Base-by-base conservation (phyloP, 2,329 filamentous ascomycete genomes). In the Paecilomyces variotii region DNA sequence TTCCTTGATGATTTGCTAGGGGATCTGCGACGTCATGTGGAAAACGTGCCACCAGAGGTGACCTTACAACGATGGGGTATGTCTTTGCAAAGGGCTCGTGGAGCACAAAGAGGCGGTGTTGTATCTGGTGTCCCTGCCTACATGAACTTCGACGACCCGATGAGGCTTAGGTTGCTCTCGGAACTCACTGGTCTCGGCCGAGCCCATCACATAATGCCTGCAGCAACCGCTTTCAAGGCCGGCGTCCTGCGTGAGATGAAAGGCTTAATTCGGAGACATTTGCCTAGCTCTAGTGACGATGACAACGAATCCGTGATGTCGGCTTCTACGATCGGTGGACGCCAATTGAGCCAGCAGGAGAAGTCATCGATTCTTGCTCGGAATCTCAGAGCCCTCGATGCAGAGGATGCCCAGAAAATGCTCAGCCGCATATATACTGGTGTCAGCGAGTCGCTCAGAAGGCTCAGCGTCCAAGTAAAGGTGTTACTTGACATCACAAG, bases 401-500 rank as follows among this genome's bases (percentile, higher is more conserved):
- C 90, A 1, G 86, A 88, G 58, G 91, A 96, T 73, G 90, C 91
- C 0, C 93, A 97, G 73, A 84, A 87, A 5, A 83, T 97, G 65
- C 82, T 97, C 12, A 80, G 86, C 30, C 89, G 85, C 59, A 88
- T 96, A 14, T 99, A 97, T 68, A 88, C 91, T 19, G 86, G 89
- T 34, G 87, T 97, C 7, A 88, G 93, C 3, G 94, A 99, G 76
- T 90, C 90, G 2, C 73, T 99, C 54, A 83, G 94, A 58, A 84
- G 94, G 67, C 78, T 97, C 6, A 91, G 90, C 19, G 92, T 91
- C 0, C 93, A 97, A 71, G 89, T 94, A 57, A 99, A 99, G 72
- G 87, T 97, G 9, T 76, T 99, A n/a, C 80, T 99, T 9, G 94
- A 99, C 72, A 89, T 96, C 24, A 94, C 92, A 0, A 96, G 91